Percentiles rank a stretch among this genome's conserved stretches.
phyloP scores from a whole-genome alignment of 2,329 filamentous ascomycete genomes.

The Neonectria hederae region DNA sequence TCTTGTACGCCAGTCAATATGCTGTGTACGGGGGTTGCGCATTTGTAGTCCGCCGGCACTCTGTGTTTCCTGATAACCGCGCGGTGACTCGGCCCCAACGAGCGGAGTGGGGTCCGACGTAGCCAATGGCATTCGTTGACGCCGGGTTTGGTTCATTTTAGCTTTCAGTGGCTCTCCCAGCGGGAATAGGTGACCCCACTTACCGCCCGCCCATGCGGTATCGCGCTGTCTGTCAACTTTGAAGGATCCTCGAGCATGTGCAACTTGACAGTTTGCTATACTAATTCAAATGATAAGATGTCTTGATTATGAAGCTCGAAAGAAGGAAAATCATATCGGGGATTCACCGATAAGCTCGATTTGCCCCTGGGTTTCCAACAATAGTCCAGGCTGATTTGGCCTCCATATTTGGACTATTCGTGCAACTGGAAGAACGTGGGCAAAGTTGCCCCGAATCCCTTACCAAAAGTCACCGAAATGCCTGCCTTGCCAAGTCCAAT shows the following conservation, averaged over 20 bases:
- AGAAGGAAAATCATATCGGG: not conserved
- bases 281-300: not conserved
- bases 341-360: not conserved
- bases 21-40: not conserved
- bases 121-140: constrained; percentile 26
- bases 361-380: not conserved
- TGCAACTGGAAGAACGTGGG: not conserved
- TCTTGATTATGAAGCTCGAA: not conserved
- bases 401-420: not conserved
- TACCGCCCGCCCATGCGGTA: not conserved
- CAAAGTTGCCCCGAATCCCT: not conserved
- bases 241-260: not conserved
- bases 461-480: not conserved
- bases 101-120: not conserved
- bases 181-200: not conserved
- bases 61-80: constrained; percentile 1
- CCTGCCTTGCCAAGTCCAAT: not conserved
- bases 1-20: too few relatives aligned
- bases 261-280: not conserved
- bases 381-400: too few relatives aligned
- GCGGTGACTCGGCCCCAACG: constrained; percentile 17
- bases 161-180: not conserved
- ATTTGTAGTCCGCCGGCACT: not conserved
- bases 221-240: not conserved
- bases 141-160: constrained; percentile 6